These are phyloP conservation scores for Podila horticola DNA, from an alignment of 192 early-diverging fungal genomes.

Conservation along the genomic window DNA sequence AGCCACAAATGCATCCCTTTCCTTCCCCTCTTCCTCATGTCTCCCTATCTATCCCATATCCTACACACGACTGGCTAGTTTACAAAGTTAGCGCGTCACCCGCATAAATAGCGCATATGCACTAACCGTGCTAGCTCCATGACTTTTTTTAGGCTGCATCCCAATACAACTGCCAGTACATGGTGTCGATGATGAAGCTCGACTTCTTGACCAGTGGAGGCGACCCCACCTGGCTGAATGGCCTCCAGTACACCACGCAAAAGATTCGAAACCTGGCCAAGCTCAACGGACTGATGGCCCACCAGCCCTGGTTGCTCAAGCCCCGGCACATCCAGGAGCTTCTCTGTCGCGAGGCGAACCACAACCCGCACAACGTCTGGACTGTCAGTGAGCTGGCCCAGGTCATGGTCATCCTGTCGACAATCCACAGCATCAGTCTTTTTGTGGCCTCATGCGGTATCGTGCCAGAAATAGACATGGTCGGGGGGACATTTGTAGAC, in stretches of 20 bases:
- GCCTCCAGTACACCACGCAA: slow-evolving; percentile 51
- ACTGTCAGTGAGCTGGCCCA: slow-evolving; percentile 63
- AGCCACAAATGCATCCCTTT: too few relatives aligned
- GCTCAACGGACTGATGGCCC: slow-evolving; percentile 58
- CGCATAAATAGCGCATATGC: background rate
- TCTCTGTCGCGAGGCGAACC: slow-evolving; percentile 44
- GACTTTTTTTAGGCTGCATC: slow-evolving; percentile 57
- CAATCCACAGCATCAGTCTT: slow-evolving; percentile 62
- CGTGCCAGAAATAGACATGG: slow-evolving; percentile 65
- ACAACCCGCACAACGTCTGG: slow-evolving; percentile 60
- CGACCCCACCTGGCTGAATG: slow-evolving; percentile 63
- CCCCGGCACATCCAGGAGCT: slow-evolving; percentile 52
- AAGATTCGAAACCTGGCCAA: slow-evolving; percentile 61
- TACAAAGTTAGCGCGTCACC: too few relatives aligned
- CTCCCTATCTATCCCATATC: too few relatives aligned
- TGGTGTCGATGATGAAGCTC: slow-evolving; percentile 61
- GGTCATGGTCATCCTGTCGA: slow-evolving; percentile 58
- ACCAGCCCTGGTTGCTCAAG: slow-evolving; percentile 64
- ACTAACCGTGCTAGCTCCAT: background rate
- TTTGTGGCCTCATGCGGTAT: slow-evolving; percentile 66
- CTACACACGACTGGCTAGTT: too few relatives aligned
- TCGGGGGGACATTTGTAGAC: slow-evolving; percentile 55
- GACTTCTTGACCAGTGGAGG: slow-evolving; percentile 62
- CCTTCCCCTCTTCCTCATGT: too few relatives aligned
- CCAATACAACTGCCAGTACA: slow-evolving; percentile 63